phyloP scores from a whole-genome alignment of 192 early-diverging fungal genomes.

The Mortierella hygrophila region DNA sequence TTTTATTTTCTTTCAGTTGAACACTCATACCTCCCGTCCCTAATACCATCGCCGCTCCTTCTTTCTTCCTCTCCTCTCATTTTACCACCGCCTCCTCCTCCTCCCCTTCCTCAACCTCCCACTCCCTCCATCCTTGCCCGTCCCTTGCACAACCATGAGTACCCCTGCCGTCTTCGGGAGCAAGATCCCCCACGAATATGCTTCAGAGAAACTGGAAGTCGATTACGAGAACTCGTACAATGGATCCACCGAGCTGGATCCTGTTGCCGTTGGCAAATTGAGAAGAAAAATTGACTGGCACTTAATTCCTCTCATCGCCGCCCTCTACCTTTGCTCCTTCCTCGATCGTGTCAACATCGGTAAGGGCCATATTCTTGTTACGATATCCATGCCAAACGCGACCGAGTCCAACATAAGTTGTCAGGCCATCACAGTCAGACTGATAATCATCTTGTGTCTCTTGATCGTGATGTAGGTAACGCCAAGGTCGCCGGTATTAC shows the following conservation, averaged over 20 bases:
- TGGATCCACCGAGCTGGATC: conserved; percentile 10
- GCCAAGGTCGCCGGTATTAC: conserved; percentile 68
- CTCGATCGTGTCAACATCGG: conserved; percentile 71
- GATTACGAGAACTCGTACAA: conserved; percentile 19
- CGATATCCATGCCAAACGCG: neutral
- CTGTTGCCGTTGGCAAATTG: conserved; percentile 44
- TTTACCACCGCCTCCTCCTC: neutral
- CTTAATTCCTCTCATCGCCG: conserved; percentile 72
- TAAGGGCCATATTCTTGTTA: neutral
- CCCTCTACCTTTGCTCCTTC: conserved; percentile 78
- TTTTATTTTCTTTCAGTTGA: neutral
- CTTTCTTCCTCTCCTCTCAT: neutral
- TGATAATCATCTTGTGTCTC: neutral
- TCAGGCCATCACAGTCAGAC: neutral
- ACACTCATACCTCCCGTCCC: neutral
- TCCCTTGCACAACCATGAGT: conserved; percentile 11
- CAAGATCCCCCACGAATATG: conserved; percentile 26
- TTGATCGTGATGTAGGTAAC: conserved; percentile 55
- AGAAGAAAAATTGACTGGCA: conserved; percentile 74
- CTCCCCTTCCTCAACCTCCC: neutral
- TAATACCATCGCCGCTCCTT: neutral
- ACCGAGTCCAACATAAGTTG: neutral
- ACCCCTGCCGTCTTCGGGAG: neutral
- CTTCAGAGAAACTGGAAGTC: conserved; percentile 7
- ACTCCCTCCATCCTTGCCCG: neutral